A percentile compares a stretch with the other conserved stretches of the same genome.
phyloP scores from a whole-genome alignment of 768 basidiomycete genomes.

The Kwoniella shandongensis region DNA sequence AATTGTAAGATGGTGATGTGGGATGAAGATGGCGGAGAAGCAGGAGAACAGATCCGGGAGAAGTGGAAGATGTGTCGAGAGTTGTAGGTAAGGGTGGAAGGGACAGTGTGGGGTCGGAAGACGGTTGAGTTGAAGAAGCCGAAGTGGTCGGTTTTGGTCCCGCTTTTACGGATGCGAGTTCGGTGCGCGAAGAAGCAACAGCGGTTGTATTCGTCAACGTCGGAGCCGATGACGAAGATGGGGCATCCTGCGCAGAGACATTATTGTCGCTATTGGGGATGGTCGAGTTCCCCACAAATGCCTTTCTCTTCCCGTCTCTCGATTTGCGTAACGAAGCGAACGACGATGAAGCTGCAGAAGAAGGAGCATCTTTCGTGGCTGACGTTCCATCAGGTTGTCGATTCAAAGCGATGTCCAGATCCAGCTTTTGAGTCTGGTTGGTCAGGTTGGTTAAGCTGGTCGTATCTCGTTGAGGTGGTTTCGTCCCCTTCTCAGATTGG shows the following conservation, averaged over 20 bases:
- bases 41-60: conserved; percentile 31
- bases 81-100: conserved; percentile 5
- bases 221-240: too few species aligned
- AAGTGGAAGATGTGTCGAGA: conserved; percentile 24
- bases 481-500: not conserved
- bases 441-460: too few species aligned
- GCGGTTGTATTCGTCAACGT: too few species aligned
- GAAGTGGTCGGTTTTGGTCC: not conserved
- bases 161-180: too few species aligned
- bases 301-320: conserved; percentile 17
- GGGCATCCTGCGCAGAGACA: too few species aligned
- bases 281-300: conserved; percentile 8
- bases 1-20: conserved; percentile 9
- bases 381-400: too few species aligned
- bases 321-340: conserved; percentile 22
- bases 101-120: not conserved
- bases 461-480: not conserved
- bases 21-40: conserved; percentile 26
- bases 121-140: not conserved
- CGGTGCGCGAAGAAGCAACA: too few species aligned
- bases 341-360: conserved; percentile 2
- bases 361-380: too few species aligned
- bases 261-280: not conserved
- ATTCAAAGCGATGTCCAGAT: not conserved
- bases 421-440: not conserved